phyloP scores from a whole-genome alignment of 768 basidiomycete species.

The Dioszegia hungarica region DNA sequence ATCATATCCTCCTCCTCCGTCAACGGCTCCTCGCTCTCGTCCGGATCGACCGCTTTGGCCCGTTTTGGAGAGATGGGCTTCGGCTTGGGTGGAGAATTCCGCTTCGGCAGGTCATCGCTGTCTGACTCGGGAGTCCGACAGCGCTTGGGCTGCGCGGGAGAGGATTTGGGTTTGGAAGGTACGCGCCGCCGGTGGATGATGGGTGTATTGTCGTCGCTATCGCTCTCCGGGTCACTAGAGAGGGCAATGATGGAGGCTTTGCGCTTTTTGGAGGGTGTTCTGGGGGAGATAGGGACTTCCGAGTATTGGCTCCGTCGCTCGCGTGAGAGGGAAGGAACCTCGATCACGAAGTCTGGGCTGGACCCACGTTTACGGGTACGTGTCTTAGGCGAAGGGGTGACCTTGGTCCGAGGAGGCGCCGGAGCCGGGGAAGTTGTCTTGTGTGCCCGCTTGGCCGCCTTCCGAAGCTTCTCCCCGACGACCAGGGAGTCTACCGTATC shows the following conservation, averaged over 20 bases:
- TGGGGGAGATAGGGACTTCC: not conserved
- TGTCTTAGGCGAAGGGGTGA: too few relatives aligned
- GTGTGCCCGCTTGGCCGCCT: too few relatives aligned
- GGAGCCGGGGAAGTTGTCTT: too few relatives aligned
- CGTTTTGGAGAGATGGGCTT: not conserved
- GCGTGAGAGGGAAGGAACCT: not conserved
- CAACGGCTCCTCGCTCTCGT: constrained; percentile 18
- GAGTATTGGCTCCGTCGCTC: not conserved
- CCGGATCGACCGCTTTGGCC: constrained; percentile 24
- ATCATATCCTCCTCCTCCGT: constrained; percentile 28
- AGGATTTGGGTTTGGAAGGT: not conserved
- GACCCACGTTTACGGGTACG: too few relatives aligned
- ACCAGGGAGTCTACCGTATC: not conserved
- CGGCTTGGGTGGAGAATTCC: too few relatives aligned
- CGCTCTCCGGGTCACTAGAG: too few relatives aligned
- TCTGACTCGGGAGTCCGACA: not conserved
- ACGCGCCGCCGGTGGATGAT: not conserved
- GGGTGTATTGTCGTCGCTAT: constrained; percentile 1
- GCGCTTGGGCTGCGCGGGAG: not conserved
- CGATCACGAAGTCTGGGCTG: not conserved
- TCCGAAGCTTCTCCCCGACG: not conserved
- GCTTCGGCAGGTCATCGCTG: not conserved
- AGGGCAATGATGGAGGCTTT: too few relatives aligned
- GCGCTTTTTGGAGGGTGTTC: too few relatives aligned
- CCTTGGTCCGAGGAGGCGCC: too few relatives aligned